phyloP scores from a whole-genome alignment of 495 filamentous ascomycete genomes.

The Penicillium canescens region DNA sequence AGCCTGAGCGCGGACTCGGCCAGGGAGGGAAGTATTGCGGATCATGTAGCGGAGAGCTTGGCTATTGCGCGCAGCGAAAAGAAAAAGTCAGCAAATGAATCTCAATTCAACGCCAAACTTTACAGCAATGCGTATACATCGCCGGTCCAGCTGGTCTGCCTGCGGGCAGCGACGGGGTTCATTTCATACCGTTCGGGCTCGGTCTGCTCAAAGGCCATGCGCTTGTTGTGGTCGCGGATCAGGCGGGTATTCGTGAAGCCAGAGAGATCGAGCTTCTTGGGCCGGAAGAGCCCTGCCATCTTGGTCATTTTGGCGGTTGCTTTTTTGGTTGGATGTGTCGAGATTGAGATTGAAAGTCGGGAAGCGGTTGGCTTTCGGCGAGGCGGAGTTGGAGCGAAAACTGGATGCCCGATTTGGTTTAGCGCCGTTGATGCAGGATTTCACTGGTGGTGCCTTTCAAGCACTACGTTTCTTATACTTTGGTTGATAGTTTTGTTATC shows the following conservation, averaged over 20 bases:
- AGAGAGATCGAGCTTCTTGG: slow-evolving; percentile 84
- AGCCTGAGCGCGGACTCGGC: slow-evolving; percentile 79
- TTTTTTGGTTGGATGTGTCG: not conserved
- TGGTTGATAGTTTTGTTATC: not conserved
- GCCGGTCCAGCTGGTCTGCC: not conserved
- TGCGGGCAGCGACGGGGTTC: not conserved
- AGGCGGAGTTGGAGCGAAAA: slow-evolving; percentile 27
- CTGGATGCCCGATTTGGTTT: slow-evolving; percentile 30
- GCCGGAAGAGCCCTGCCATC: slow-evolving; percentile 65
- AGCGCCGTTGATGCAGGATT: slow-evolving; percentile 25
- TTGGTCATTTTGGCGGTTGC: slow-evolving; percentile 25
- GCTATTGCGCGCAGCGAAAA: slow-evolving; percentile 41
- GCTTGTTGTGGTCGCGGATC: slow-evolving; percentile 93
- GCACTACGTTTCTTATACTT: not conserved
- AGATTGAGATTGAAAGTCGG: slow-evolving; percentile 2
- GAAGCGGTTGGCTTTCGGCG: slow-evolving; percentile 13
- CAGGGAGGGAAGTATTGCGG: slow-evolving; percentile 84
- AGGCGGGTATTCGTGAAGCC: slow-evolving; percentile 80
- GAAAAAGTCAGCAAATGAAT: slow-evolving; percentile 2
- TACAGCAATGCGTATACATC: not conserved
- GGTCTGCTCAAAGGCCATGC: slow-evolving; percentile 81
- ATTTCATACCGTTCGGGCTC: slow-evolving; percentile 78
- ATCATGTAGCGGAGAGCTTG: slow-evolving; percentile 96
- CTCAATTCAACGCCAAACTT: not conserved
- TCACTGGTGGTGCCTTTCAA: not conserved